phyloP scores from a whole-genome alignment of 2,329 filamentous ascomycete species.

The Polychaeton citri region DNA sequence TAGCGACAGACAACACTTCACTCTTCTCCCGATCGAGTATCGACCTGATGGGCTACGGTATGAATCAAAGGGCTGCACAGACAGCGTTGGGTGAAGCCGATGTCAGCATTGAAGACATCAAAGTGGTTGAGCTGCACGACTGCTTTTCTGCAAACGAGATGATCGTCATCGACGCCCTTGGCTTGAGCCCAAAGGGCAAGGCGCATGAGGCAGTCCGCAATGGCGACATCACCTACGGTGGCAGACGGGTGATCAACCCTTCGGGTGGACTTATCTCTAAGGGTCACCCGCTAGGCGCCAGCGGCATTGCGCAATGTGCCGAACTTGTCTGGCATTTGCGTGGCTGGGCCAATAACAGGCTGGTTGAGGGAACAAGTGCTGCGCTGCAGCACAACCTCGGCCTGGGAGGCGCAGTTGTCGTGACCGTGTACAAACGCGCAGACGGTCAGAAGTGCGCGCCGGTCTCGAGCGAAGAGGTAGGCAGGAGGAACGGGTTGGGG shows the following conservation, averaged over 20 bases:
- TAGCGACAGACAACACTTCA: constrained; percentile 70
- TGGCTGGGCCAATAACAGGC: constrained; percentile 88
- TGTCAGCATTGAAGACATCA: constrained; percentile 51
- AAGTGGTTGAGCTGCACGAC: constrained; percentile 87
- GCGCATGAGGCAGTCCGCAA: constrained; percentile 80
- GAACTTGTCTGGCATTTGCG: constrained; percentile 92
- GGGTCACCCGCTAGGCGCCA: constrained; percentile 86
- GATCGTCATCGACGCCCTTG: constrained; percentile 76
- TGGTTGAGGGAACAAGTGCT: constrained; percentile 52
- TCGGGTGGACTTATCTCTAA: constrained; percentile 92
- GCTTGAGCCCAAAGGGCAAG: constrained; percentile 61
- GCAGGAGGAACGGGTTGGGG: constrained; percentile 53
- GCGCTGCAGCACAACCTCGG: constrained; percentile 89
- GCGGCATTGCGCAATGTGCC: constrained; percentile 88
- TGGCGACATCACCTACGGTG: constrained; percentile 86
- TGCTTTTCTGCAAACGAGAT: constrained; percentile 96
- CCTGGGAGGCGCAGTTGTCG: constrained; percentile 78
- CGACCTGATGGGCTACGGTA: constrained; percentile 79
- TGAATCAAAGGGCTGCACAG: constrained; percentile 59
- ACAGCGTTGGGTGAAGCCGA: constrained; percentile 63
- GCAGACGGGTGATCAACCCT: constrained; percentile 72
- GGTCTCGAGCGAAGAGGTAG: constrained; percentile 52
- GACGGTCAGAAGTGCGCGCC: constrained; percentile 55
- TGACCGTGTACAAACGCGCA: constrained; percentile 75
- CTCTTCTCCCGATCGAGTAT: constrained; percentile 73